Evolutionary conservation across 257 asterid species (phyloP), one percentile per base, ranked within the genome.

Genomic region (Linderniella brevidens): DNA sequence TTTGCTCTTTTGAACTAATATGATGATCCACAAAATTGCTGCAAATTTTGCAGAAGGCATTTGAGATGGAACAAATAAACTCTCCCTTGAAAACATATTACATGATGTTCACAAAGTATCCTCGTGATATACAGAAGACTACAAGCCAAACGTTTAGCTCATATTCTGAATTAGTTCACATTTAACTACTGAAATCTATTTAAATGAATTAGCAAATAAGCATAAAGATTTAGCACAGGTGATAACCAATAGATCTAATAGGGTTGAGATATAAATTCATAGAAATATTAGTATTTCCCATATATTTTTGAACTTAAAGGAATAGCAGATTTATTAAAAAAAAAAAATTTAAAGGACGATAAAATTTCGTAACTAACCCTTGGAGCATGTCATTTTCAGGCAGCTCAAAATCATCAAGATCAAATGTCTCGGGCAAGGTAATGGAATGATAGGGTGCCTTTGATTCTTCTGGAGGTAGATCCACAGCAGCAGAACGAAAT

Each of bases 361-460:
- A 53, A 58, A 32, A 42, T 58, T 42, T 44, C 39, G 45, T 48
- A 64, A 71, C 96, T 54, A 52, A 85, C 99, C 96, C 79, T 40
- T 85, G 93, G 52, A 81, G 75, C 49, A 75, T 63, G 46, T 90
- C 99, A 75, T 62, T 90, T 60, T 90, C 99, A 46, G 99, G 96
- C 65, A 86, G 77, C 75, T 90, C 99, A 68, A 90, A 90, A 72
- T 85, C 96, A 72, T 90, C 99, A 51, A 90, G 99, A 63, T 90
- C 96, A 65, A 90, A 90, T 11, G 93, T 85, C 71, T 90, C 99
- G 0, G 99, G 99, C 75, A 90, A 65, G 29, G 99, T 85, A 69
- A 90, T 86, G 50, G 99, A 85, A 68, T 90, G 88, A 65, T 90
- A 90, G 32, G 99, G 99, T 9, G 99, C 99, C 74, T 79, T 90